These are phyloP conservation scores for Saturnispora kantuleensis DNA, from an alignment of 805 yeast genomes.

Conservation along the genomic window DNA sequence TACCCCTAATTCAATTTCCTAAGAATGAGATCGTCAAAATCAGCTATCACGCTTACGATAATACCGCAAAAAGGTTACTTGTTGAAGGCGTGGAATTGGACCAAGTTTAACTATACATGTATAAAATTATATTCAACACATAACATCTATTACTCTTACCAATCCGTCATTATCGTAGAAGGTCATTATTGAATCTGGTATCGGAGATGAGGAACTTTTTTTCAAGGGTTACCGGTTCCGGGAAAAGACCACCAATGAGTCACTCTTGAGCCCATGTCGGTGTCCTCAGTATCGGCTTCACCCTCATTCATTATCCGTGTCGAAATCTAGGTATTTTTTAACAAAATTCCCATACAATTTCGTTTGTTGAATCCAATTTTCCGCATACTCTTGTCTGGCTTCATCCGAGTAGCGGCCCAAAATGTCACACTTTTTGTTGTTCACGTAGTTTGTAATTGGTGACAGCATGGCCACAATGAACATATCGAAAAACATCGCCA, in stretches of 20 bases:
- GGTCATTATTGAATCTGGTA: neutral
- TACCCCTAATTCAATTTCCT: slow-evolving; percentile 71
- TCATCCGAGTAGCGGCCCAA: slow-evolving; percentile 10
- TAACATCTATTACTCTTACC: neutral
- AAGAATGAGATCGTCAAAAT: slow-evolving; percentile 80
- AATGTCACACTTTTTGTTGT: slow-evolving; percentile 13
- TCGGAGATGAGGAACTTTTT: neutral
- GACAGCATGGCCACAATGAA: slow-evolving; percentile 11
- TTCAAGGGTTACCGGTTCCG: too few relatives aligned
- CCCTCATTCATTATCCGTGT: neutral
- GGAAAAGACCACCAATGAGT: too few relatives aligned
- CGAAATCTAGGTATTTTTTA: slow-evolving; percentile 9
- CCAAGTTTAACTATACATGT: slow-evolving; percentile 2
- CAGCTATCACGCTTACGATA: slow-evolving; percentile 76
- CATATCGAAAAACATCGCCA: slow-evolving; percentile 14
- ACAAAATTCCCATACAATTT: slow-evolving; percentile 13
- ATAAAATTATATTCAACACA: neutral
- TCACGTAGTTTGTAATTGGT: slow-evolving; percentile 12
- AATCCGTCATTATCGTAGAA: slow-evolving; percentile 1
- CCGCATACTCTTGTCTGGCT: slow-evolving; percentile 10
- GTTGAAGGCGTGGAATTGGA: slow-evolving; percentile 24
- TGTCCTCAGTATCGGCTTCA: too few relatives aligned
- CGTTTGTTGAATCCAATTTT: slow-evolving; percentile 13
- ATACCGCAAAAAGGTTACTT: slow-evolving; percentile 47
- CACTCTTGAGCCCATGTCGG: too few relatives aligned